phyloP scores from a whole-genome alignment of 768 basidiomycete species.

The Suillus ampliporus region DNA sequence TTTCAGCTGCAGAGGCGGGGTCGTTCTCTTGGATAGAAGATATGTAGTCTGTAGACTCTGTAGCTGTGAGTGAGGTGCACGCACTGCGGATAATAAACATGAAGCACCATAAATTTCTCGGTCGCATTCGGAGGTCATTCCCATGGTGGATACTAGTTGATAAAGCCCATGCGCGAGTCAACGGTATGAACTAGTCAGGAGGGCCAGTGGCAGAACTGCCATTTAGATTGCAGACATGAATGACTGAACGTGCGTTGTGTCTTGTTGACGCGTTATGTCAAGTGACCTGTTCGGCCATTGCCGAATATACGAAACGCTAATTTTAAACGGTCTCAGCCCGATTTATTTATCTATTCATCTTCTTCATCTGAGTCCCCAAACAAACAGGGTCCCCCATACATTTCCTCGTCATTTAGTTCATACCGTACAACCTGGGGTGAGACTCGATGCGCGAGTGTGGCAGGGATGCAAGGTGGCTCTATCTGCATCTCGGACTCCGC shows the following conservation, averaged over 20 bases:
- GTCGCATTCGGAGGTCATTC: slow-evolving; percentile 1
- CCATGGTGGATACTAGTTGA: background rate
- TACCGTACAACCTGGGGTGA: background rate
- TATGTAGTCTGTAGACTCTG: slow-evolving; percentile 16
- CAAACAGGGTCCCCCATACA: slow-evolving; percentile 33
- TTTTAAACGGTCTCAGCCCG: no score
- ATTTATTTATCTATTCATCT: slow-evolving; percentile 24
- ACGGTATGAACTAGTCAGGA: background rate
- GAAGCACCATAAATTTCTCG: slow-evolving; percentile 14
- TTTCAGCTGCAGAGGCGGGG: background rate
- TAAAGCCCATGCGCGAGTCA: background rate
- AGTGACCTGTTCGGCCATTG: background rate
- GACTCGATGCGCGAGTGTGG: background rate
- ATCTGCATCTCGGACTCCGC: background rate
- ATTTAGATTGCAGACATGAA: no score
- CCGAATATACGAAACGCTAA: no score
- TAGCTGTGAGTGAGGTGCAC: background rate
- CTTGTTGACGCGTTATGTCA: background rate
- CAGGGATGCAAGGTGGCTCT: background rate
- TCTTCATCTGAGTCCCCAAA: slow-evolving; percentile 39
- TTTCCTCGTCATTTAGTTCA: slow-evolving; percentile 12
- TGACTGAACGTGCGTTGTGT: no score
- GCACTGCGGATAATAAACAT: background rate
- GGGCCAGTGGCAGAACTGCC: background rate
- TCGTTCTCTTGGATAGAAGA: background rate